These are phyloP conservation scores for Ganoderma leucocontextum DNA, from an alignment of 1,284 basidiomycete species.

Conservation along the genomic window DNA sequence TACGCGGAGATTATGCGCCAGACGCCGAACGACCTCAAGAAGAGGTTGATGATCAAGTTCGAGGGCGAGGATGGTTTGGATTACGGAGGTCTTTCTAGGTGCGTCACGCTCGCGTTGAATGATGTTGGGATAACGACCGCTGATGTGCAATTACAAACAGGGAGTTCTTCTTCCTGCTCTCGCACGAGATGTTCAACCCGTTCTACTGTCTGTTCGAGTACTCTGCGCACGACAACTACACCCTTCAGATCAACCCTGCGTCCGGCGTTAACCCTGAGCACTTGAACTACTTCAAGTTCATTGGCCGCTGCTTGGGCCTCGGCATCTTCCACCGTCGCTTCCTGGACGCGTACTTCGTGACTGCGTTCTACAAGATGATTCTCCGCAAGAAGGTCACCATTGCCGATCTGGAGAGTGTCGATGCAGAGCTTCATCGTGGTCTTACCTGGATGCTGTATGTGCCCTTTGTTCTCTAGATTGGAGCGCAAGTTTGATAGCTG, in stretches of 20 bases:
- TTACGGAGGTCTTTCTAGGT: slow-evolving; percentile 97
- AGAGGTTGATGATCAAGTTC: slow-evolving; percentile 98
- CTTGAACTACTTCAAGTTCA: slow-evolving; percentile 99
- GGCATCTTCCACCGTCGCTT: slow-evolving; percentile 99
- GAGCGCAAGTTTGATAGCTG: too few species aligned
- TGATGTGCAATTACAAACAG: slow-evolving; percentile 48
- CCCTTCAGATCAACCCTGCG: slow-evolving; percentile 97
- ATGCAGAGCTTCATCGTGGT: slow-evolving; percentile 90
- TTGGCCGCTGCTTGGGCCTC: slow-evolving; percentile 92
- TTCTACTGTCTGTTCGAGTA: slow-evolving; percentile 99
- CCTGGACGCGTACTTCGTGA: slow-evolving; percentile 98
- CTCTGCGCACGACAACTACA: slow-evolving; percentile 99
- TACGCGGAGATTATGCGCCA: slow-evolving; percentile 97
- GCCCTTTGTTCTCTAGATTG: background rate
- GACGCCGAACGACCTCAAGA: slow-evolving; percentile 94
- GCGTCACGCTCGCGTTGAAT: slow-evolving; percentile 34
- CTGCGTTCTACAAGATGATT: slow-evolving; percentile 99
- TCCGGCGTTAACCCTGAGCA: slow-evolving; percentile 99
- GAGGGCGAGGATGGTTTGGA: slow-evolving; percentile 98
- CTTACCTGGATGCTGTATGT: slow-evolving; percentile 97
- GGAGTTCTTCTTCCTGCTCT: slow-evolving; percentile 99
- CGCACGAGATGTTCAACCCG: slow-evolving; percentile 99
- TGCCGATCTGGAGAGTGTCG: slow-evolving; percentile 90
- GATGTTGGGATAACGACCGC: background rate
- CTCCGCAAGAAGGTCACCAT: slow-evolving; percentile 87